Conservation (phyloP, 805 yeast species). For the Saturnispora hagleri region DNA sequence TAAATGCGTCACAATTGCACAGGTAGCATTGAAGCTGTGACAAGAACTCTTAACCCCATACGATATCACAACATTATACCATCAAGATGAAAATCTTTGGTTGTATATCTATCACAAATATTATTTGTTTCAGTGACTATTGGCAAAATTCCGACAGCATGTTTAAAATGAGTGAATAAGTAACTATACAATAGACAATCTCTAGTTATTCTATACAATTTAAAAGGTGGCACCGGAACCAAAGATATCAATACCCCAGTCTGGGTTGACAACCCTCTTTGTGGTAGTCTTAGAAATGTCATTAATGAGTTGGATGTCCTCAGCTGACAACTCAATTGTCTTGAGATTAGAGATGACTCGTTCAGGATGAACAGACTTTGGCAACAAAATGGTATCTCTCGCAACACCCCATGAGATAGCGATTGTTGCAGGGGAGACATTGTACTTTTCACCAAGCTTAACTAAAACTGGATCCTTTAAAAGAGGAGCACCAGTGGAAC, state of each 20-base stretch:
- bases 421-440: constrained; percentile 40
- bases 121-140: too few relatives aligned
- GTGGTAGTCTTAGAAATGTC: constrained; percentile 3
- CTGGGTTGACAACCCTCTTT: constrained; percentile 11
- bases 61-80: too few relatives aligned
- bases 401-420: constrained; percentile 49
- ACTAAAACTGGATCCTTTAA: constrained; percentile 35
- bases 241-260: constrained; percentile 13
- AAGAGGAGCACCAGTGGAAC: constrained; percentile 49
- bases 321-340: constrained; percentile 27
- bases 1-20: too few relatives aligned
- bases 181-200: neutral
- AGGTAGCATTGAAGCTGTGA: too few relatives aligned
- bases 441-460: constrained; percentile 37
- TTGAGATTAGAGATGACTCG: constrained; percentile 31
- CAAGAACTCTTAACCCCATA: too few relatives aligned
- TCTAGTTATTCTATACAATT: neutral
- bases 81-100: too few relatives aligned
- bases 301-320: constrained; percentile 28
- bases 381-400: constrained; percentile 38
- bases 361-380: constrained; percentile 27
- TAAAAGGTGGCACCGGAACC: neutral
- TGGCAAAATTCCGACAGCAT: too few relatives aligned
- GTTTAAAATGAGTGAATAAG: neutral
- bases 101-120: too few relatives aligned